Conservation (phyloP, 75 land plant genomes). For the Isoetes taiwanensis region DNA sequence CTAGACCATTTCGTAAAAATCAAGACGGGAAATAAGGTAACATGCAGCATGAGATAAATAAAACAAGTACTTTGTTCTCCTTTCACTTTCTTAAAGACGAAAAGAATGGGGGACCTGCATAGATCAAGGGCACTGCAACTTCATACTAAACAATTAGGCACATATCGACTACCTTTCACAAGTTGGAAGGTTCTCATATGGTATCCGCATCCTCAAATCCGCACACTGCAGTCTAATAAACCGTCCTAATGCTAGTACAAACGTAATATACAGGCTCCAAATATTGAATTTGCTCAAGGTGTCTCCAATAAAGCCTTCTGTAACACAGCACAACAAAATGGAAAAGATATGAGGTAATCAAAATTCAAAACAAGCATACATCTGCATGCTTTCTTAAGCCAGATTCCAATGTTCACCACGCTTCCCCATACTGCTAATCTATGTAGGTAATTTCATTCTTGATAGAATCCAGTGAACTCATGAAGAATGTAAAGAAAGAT, state of each 20-base stretch:
- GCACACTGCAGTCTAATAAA: slow-evolving; percentile 93
- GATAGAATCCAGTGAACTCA: too few relatives aligned
- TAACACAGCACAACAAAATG: background rate
- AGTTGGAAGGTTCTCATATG: slow-evolving; percentile 89
- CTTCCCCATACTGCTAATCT: too few relatives aligned
- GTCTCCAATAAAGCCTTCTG: slow-evolving; percentile 94
- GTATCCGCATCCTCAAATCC: slow-evolving; percentile 95
- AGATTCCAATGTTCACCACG: too few relatives aligned
- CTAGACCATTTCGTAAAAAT: too few relatives aligned
- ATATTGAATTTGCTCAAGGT: slow-evolving; percentile 97
- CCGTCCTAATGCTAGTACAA: slow-evolving; percentile 91
- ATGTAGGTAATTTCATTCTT: too few relatives aligned
- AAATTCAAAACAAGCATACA: background rate
- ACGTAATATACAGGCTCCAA: slow-evolving; percentile 94
- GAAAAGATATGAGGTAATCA: slow-evolving; percentile 1
- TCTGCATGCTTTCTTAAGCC: background rate
- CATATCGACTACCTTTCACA: slow-evolving; percentile 99
- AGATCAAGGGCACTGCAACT: too few relatives aligned
- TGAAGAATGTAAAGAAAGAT: too few relatives aligned
- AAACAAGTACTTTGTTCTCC: too few relatives aligned
- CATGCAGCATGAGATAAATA: background rate
- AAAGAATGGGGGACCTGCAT: too few relatives aligned
- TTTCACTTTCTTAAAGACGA: too few relatives aligned
- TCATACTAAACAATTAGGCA: too few relatives aligned
- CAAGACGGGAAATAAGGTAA: too few relatives aligned